phyloP scores from a whole-genome alignment of 805 yeast species.

The Schwanniomyces polymorphus region DNA sequence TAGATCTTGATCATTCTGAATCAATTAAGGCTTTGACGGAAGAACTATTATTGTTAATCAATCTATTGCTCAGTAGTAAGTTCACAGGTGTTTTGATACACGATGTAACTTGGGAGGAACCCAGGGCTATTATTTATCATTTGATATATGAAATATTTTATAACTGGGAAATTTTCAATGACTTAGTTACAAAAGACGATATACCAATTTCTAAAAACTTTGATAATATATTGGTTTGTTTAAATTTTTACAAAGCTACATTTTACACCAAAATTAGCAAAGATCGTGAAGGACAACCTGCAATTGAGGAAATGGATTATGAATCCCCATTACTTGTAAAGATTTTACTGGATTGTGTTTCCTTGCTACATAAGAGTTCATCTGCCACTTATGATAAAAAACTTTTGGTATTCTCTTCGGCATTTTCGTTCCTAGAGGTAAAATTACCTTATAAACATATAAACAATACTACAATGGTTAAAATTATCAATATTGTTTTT shows the following conservation, averaged over 20 bases:
- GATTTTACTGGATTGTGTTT: constrained; percentile 7
- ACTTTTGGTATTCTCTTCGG: neutral
- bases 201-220: constrained; percentile 6
- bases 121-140: constrained; percentile 27
- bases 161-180: constrained; percentile 19
- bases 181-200: constrained; percentile 3
- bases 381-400: neutral
- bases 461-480: constrained; percentile 5
- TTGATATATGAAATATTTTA: constrained; percentile 28
- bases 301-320: constrained; percentile 22
- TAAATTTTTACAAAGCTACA: constrained; percentile 13
- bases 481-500: constrained; percentile 3
- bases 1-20: constrained; percentile 6
- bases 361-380: neutral
- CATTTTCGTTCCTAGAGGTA: neutral
- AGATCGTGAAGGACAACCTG: constrained; percentile 13
- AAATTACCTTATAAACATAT: neutral
- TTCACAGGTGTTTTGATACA: constrained; percentile 11
- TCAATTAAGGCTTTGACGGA: constrained; percentile 19
- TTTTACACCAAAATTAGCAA: constrained; percentile 15
- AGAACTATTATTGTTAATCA: constrained; percentile 21
- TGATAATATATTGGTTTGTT: constrained; percentile 13
- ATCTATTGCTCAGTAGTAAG: constrained; percentile 13
- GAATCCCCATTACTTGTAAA: constrained; percentile 25
- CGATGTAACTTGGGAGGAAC: constrained; percentile 9